Base-by-base conservation (phyloP, 768 basidiomycete genomes). In the Amanita pallidorosea region DNA sequence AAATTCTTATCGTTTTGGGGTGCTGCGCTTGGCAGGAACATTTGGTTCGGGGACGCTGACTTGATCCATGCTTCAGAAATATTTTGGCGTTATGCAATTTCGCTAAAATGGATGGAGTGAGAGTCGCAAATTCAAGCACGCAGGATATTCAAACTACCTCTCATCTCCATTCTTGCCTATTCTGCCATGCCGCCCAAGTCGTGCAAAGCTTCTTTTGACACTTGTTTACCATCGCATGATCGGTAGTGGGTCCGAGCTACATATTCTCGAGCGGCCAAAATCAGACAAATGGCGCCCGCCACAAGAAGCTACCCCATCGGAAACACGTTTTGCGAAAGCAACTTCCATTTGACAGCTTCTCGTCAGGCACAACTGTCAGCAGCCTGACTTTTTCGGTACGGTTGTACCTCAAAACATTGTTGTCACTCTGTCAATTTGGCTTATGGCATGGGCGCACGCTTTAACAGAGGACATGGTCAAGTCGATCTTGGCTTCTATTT, bases 151-250 rank as follows among this genome's bases (percentile, higher is more conserved):
- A 23, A 23, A 23, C 22, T 23, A 23, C n/a, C n/a, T n/a, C n/a
- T n/a, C n/a, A n/a, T n/a, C n/a, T n/a, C n/a, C n/a, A n/a, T n/a
- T n/a, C n/a, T n/a, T n/a, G n/a, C n/a, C n/a, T n/a, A n/a, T n/a
- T n/a, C n/a, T n/a, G n/a, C n/a, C n/a, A n/a, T 81, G 1, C 80
- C 80, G 7, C 77, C 76, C 2, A 82, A 78, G 76, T 74, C 79
- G 4, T 69, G 77, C 47, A 67, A 75, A 46, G 76, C 77, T 1
- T 72, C 2, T 67, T 66, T 67, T 53, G 63, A 66, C 53, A 53
- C 63, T 20, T 23, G 45, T 38, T 13, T 25, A 33, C 18, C 35
- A 7, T 17, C 13, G 13, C 27, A 15, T 35, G 17, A 2, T 23
- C 13, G 5, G 18, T 9, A 6, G 2, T 1, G 73, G 75, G 40